Evolutionary conservation across 148 eudicot genomes (phyloP).

Genomic region (Diospyros lotus): DNA sequence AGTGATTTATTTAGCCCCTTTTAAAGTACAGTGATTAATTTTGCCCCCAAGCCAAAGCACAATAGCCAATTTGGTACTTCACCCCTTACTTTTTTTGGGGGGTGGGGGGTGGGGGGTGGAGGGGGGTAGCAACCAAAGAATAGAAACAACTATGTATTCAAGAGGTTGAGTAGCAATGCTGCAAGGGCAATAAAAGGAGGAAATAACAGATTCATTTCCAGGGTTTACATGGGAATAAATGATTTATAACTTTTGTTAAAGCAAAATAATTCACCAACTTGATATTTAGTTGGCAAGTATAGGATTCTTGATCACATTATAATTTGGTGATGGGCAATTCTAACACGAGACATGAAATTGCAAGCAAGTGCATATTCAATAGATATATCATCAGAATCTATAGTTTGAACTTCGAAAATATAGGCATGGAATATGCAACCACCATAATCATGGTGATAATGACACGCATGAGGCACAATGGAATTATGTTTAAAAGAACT

Average conservation of each 20-base stretch:
- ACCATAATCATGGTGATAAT: background rate
- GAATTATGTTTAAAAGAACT: conserved; percentile 2
- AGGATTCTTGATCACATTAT: background rate
- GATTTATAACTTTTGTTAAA: background rate
- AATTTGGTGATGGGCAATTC: background rate
- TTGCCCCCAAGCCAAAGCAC: too few species aligned
- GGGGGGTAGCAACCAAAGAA: background rate
- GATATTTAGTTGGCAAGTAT: background rate
- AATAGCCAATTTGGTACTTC: too few species aligned
- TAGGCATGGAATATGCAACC: background rate
- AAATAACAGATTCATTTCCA: background rate
- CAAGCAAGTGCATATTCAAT: background rate
- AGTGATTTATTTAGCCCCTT: too few species aligned
- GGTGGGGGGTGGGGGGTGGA: too few species aligned
- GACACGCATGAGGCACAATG: background rate
- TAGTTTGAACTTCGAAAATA: background rate
- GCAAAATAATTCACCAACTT: background rate
- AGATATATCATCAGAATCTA: background rate
- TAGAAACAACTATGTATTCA: background rate
- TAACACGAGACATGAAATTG: background rate
- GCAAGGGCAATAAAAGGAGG: background rate
- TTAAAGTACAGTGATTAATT: too few species aligned
- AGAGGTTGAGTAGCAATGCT: background rate
- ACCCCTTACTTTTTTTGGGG: too few species aligned
- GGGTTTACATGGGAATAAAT: background rate